phyloP scores from a whole-genome alignment of 2,329 filamentous ascomycete species.

The Rhynchosporium secalis region DNA sequence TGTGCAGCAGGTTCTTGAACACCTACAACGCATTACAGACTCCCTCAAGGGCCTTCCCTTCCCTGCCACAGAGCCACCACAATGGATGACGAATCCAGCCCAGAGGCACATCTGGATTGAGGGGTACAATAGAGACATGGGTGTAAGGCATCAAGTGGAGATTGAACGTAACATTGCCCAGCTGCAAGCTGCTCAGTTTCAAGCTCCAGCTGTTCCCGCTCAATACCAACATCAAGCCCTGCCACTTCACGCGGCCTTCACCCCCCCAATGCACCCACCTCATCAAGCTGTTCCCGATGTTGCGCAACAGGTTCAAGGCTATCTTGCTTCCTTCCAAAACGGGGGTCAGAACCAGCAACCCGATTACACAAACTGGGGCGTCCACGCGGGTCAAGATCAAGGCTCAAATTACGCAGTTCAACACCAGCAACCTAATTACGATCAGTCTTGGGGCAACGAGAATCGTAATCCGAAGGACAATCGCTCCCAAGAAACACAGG shows the following conservation, averaged over 20 bases:
- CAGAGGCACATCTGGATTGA: constrained; percentile 55
- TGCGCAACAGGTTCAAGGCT: constrained; percentile 34
- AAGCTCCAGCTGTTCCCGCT: constrained; percentile 34
- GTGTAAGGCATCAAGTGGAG: constrained; percentile 42
- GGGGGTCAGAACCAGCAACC: constrained; percentile 27
- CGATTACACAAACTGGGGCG: constrained; percentile 31
- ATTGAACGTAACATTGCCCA: constrained; percentile 41
- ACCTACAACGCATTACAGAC: constrained; percentile 36
- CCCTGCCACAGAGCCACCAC: constrained; percentile 53
- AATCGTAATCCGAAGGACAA: constrained; percentile 18
- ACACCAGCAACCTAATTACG: constrained; percentile 27
- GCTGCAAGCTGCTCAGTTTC: constrained; percentile 31
- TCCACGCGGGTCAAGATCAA: constrained; percentile 21
- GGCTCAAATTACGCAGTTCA: constrained; percentile 23
- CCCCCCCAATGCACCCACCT: constrained; percentile 22
- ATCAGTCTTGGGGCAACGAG: constrained; percentile 27
- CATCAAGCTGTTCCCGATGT: constrained; percentile 26
- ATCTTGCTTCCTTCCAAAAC: constrained; percentile 28
- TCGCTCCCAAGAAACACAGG: constrained; percentile 5
- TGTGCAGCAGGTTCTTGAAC: constrained; percentile 17
- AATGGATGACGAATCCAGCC: constrained; percentile 50
- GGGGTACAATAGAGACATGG: constrained; percentile 46
- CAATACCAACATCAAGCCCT: constrained; percentile 27
- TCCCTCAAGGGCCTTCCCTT: constrained; percentile 49
- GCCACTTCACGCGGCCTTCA: constrained; percentile 23